These are phyloP conservation scores for Chaetomiaceae sp. DNA, from an alignment of 2,329 filamentous ascomycete genomes.

Conservation along the genomic window DNA sequence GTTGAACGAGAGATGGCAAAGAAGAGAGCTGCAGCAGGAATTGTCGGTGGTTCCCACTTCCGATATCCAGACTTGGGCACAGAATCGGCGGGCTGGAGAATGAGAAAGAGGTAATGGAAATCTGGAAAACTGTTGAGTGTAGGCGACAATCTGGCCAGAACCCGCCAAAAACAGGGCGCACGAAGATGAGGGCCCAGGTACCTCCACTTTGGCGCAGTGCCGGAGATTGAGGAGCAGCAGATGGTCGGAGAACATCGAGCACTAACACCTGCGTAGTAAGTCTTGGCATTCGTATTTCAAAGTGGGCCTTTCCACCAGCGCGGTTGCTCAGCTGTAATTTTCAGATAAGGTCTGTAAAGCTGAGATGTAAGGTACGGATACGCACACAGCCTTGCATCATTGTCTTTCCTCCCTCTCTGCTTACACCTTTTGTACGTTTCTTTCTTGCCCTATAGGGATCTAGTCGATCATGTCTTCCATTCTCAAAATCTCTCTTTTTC, in stretches of 20 bases:
- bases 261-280: constrained; percentile 19
- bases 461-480: no score
- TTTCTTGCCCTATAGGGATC: no score
- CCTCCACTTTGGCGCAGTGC: constrained; percentile 13
- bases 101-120: not conserved
- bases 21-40: constrained; percentile 7
- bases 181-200: constrained; percentile 17
- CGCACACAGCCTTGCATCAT: no score
- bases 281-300: not conserved
- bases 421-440: no score
- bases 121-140: not conserved
- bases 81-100: not conserved
- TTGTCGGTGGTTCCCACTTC: not conserved
- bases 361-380: no score
- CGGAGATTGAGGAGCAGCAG: constrained; percentile 19
- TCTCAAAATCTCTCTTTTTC: no score
- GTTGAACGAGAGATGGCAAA: constrained; percentile 15
- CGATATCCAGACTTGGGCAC: not conserved
- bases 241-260: constrained; percentile 6
- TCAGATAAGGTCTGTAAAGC: no score
- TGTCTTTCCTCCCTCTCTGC: no score
- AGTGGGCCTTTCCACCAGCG: not conserved
- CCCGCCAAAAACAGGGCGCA: constrained; percentile 9
- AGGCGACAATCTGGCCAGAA: constrained; percentile 26
- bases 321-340: no score